phyloP scores from a whole-genome alignment of 805 yeast genomes.

The Kregervanrija pseudodelftensis region DNA sequence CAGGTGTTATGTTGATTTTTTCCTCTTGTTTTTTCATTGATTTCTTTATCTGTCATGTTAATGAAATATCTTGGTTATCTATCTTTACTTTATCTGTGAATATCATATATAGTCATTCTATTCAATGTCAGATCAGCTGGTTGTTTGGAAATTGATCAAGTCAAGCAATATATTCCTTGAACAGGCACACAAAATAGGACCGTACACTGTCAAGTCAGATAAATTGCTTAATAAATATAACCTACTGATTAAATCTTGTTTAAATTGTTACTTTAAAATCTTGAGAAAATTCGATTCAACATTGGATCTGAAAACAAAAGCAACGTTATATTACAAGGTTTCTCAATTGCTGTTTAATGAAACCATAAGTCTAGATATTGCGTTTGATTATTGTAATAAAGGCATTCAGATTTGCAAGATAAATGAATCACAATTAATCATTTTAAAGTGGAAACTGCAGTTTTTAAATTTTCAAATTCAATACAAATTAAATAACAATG shows the following conservation, averaged over 20 bases:
- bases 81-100: too few species aligned
- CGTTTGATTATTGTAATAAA: conserved; percentile 30
- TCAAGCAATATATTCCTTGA: conserved; percentile 4
- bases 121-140: too few species aligned
- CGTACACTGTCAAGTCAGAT: conserved; percentile 11
- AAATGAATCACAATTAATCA: conserved; percentile 17
- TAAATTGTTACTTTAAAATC: conserved; percentile 31
- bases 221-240: conserved; percentile 21
- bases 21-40: too few species aligned
- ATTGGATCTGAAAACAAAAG: conserved; percentile 29
- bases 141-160: conserved; percentile 4
- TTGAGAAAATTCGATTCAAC: conserved; percentile 23
- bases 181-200: conserved; percentile 3
- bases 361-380: conserved; percentile 33
- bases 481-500: conserved; percentile 17
- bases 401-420: conserved; percentile 21
- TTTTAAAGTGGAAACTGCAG: conserved; percentile 27
- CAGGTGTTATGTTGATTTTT: too few species aligned
- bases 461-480: conserved; percentile 32
- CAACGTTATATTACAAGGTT: conserved; percentile 29
- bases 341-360: conserved; percentile 34
- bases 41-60: too few species aligned
- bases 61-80: too few species aligned
- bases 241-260: conserved; percentile 28
- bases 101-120: too few species aligned